phyloP scores from a whole-genome alignment of 768 basidiomycete species.

The Calocera cornea region DNA sequence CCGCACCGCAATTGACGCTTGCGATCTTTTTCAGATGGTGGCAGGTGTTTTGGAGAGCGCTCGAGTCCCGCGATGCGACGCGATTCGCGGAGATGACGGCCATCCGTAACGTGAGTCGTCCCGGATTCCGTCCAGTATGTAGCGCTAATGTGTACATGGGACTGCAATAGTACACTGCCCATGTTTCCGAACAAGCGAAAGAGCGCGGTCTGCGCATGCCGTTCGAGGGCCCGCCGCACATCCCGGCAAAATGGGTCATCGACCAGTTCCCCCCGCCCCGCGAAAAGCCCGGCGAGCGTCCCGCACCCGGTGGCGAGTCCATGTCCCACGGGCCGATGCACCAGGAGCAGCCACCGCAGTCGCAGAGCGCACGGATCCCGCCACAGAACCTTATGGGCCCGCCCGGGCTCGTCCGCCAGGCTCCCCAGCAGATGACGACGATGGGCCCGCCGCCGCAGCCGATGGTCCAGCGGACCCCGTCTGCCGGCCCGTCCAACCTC shows the following conservation, averaged over 20 bases:
- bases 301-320: background rate
- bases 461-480: background rate
- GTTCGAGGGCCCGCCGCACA: conserved; percentile 13
- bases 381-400: background rate
- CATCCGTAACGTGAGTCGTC: conserved; percentile 62
- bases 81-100: conserved; percentile 53
- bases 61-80: conserved; percentile 47
- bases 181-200: background rate
- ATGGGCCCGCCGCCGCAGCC: conserved; percentile 1
- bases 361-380: background rate
- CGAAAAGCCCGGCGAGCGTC: background rate
- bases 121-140: conserved; percentile 45
- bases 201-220: background rate
- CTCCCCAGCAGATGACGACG: background rate
- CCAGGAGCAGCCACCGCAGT: background rate
- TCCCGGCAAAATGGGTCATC: no score
- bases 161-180: background rate
- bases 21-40: conserved; percentile 48
- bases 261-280: no score
- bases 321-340: background rate
- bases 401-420: background rate
- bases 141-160: background rate
- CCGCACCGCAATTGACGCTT: background rate
- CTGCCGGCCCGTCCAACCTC: background rate
- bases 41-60: conserved; percentile 60